Percentiles rank a stretch among this genome's conserved stretches.
Evolutionary conservation across 176 grass and related monocot species (phyloP).

Genomic region (Leersia perrieri): DNA sequence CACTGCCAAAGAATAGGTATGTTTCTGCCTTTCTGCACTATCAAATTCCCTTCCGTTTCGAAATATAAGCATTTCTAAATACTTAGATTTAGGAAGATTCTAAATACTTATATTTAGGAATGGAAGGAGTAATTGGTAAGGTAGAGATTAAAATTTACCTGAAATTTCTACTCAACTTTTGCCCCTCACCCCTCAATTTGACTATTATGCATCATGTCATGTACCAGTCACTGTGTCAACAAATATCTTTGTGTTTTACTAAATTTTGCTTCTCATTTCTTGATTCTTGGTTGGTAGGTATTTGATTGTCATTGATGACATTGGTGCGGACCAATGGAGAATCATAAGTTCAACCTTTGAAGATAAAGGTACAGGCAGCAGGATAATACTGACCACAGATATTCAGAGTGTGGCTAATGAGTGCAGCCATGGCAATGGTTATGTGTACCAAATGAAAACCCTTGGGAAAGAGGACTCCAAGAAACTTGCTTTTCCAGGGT

Average conservation of each 20-base stretch:
- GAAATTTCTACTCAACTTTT: too few relatives aligned
- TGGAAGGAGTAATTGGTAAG: too few relatives aligned
- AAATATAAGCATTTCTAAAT: too few relatives aligned
- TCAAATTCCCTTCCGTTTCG: too few relatives aligned
- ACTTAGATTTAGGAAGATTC: too few relatives aligned
- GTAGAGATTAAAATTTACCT: too few relatives aligned
- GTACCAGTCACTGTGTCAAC: neutral
- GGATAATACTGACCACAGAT: conserved; percentile 34
- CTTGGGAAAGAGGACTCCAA: conserved; percentile 31
- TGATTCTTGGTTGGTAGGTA: conserved; percentile 28
- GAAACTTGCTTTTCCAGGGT: neutral
- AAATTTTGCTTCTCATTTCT: neutral
- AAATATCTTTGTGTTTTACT: neutral
- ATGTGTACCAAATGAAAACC: conserved; percentile 27
- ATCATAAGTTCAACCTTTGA: neutral
- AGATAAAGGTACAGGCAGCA: conserved; percentile 15
- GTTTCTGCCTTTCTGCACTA: too few relatives aligned
- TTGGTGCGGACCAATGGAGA: conserved; percentile 9
- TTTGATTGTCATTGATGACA: conserved; percentile 38
- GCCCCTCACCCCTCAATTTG: too few relatives aligned
- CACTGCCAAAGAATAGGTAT: too few relatives aligned
- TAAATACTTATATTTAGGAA: too few relatives aligned
- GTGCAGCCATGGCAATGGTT: conserved; percentile 34
- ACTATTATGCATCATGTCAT: too few relatives aligned
- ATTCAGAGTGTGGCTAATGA: neutral